Percentiles rank a stretch among this genome's conserved stretches.
Conservation (phyloP, 1,284 basidiomycete genomes). For the Cryptococcus amylolentus region DNA sequence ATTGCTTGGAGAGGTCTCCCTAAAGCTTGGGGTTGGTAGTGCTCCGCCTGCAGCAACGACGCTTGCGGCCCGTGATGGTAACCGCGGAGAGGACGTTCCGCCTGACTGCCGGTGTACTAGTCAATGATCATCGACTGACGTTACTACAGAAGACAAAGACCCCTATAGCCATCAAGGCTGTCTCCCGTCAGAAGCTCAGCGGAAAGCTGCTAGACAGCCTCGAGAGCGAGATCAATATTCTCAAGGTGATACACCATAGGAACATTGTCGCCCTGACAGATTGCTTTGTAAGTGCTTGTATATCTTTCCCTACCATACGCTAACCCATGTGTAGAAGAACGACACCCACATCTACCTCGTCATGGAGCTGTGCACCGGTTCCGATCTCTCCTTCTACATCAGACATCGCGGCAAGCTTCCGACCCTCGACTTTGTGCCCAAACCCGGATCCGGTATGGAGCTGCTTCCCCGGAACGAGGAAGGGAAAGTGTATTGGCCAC, state of each 20-base stretch:
- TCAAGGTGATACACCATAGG: conserved; percentile 87
- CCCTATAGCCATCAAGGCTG: conserved; percentile 91
- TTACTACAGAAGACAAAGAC: conserved; percentile 63
- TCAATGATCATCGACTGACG: not conserved
- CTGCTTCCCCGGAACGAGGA: conserved; percentile 14
- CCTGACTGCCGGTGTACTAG: not conserved
- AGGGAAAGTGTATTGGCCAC: conserved; percentile 73
- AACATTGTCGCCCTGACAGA: conserved; percentile 92
- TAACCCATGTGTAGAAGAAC: conserved; percentile 62
- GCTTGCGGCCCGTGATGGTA: not conserved
- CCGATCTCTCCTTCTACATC: conserved; percentile 94
- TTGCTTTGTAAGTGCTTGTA: conserved; percentile 62
- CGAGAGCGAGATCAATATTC: conserved; percentile 94
- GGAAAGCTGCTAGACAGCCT: conserved; percentile 94
- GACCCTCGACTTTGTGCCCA: conserved; percentile 73
- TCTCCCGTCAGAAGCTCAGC: conserved; percentile 81
- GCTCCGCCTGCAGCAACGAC: not conserved
- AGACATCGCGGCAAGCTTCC: conserved; percentile 86
- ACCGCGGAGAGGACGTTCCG: not conserved
- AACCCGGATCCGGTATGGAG: conserved; percentile 53
- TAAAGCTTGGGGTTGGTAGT: not conserved
- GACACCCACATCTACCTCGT: conserved; percentile 93
- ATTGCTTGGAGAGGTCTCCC: not conserved
- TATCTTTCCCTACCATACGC: not conserved
- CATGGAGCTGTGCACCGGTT: conserved; percentile 95